A percentile compares a stretch with the other conserved stretches of the same genome.
Conservation (phyloP, 768 basidiomycete genomes). For the Hypholoma sublateritium region DNA sequence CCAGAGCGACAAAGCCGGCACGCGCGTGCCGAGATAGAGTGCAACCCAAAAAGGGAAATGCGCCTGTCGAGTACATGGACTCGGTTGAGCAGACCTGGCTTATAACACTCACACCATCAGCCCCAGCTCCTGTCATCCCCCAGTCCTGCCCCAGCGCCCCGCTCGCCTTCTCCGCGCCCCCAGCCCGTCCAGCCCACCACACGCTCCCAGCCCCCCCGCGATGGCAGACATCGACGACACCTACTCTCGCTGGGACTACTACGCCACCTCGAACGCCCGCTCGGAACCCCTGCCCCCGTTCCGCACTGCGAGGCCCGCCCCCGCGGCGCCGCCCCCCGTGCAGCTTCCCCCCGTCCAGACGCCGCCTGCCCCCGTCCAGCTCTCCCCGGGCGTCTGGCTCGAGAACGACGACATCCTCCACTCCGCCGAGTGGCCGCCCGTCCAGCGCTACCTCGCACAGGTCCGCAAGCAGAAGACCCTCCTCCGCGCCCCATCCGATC, state of each 20-base stretch:
- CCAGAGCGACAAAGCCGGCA: constrained; percentile 10
- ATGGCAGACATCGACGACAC: constrained; percentile 6
- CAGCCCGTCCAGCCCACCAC: constrained; percentile 10
- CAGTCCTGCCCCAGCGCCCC: constrained; percentile 3
- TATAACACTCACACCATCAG: constrained; percentile 12
- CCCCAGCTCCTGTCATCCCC: constrained; percentile 9
- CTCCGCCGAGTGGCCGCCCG: constrained; percentile 48
- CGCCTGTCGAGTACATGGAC: constrained; percentile 29
- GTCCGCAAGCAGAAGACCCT: constrained; percentile 39
- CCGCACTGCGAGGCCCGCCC: neutral
- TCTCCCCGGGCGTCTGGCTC: constrained; percentile 38
- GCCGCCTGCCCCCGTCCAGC: constrained; percentile 23
- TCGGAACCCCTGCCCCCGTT: constrained; percentile 16
- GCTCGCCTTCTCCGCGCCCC: neutral
- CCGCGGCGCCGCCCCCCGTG: constrained; percentile 14
- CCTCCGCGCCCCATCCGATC: constrained; percentile 37
- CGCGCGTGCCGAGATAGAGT: constrained; percentile 16
- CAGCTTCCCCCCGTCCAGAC: constrained; percentile 20
- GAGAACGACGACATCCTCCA: constrained; percentile 38
- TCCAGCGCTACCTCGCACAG: constrained; percentile 45
- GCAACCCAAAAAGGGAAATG: constrained; percentile 32
- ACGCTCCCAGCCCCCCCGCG: no score
- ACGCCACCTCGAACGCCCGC: constrained; percentile 18
- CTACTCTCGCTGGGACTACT: constrained; percentile 18
- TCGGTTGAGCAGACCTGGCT: constrained; percentile 14